Base-by-base conservation (phyloP, 2,329 filamentous ascomycete species). In the Blumeriella jaapii region DNA sequence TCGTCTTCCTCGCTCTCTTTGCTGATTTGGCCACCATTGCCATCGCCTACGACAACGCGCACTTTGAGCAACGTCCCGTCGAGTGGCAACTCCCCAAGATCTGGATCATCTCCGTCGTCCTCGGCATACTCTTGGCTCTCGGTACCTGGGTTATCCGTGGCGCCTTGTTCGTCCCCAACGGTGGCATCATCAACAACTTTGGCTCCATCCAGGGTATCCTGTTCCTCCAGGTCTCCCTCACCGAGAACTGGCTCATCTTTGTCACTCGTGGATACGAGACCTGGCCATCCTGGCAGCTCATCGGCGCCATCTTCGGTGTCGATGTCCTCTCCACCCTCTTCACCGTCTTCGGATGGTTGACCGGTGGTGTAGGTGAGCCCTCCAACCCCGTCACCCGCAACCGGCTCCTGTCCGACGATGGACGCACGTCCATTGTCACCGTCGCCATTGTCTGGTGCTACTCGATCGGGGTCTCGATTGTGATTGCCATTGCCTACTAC, bases 31-130 rank as follows among this genome's bases (percentile, higher is more conserved):
- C 80, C 42, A 85, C 80, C 44, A 80, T 85, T 47, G 80, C 80
- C 41, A 74, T 84, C 39, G 80, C 80, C 31, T 84, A 84, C 63
- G 80, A 85, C 56, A 83, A 84, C 57, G 80, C 80, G 29, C 75
- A 82, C 63, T 82, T 75, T 51, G 80, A 85, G 55, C 68, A 68
- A 41, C 74, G 79, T 24, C 80, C 80, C 10, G 80, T 84, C 51
- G 79, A 84, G 59, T 85, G 80, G 80, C 80, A 85, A 62, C 59
- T 85, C 46, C 78, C 79, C 46, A 85, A 84, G 69, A 84, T 84
- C 56, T 84, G 79, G 80, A 69, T 84, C 47, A 82, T 85, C 53
- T 78, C 71, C 43, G 65, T 80, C 47, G 62, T 80, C 40, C 70
- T 84, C 32, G 80, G 80, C 58, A 47, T 71, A 20, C 61, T 83